phyloP scores from a whole-genome alignment of 139 green algal genomes.

The Coccomyxa sp. region DNA sequence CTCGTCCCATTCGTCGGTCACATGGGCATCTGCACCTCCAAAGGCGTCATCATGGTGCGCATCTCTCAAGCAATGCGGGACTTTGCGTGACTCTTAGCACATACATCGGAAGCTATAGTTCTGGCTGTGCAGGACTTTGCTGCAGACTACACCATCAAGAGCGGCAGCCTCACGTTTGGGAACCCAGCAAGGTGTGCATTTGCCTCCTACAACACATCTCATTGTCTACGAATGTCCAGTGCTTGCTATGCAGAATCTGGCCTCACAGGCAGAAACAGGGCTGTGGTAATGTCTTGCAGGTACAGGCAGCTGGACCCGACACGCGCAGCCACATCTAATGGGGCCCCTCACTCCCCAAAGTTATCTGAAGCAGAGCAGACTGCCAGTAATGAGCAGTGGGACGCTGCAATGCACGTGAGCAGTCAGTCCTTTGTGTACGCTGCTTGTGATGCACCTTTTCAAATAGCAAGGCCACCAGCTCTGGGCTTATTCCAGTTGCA shows the following conservation, averaged over 20 bases:
- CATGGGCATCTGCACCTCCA: conserved; percentile 32
- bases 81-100: not conserved
- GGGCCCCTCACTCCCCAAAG: not conserved
- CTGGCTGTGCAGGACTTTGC: not conserved
- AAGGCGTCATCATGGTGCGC: conserved; percentile 28
- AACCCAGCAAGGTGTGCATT: conserved; percentile 8
- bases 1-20: conserved; percentile 48
- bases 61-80: not conserved
- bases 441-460: not conserved
- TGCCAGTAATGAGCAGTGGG: not conserved
- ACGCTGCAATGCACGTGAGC: not conserved
- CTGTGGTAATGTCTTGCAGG: not conserved
- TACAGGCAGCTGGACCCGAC: conserved; percentile 2
- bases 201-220: not conserved
- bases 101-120: not conserved
- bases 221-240: not conserved
- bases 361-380: not conserved
- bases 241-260: not conserved
- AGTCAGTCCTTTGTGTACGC: not conserved
- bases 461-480: not conserved
- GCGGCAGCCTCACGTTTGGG: conserved; percentile 32
- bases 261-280: not conserved
- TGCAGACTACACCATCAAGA: conserved; percentile 5
- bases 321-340: not conserved
- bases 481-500: not conserved